These are phyloP conservation scores for Diaporthe longicolla DNA, from an alignment of 2,329 filamentous ascomycete genomes.

Conservation along the genomic window DNA sequence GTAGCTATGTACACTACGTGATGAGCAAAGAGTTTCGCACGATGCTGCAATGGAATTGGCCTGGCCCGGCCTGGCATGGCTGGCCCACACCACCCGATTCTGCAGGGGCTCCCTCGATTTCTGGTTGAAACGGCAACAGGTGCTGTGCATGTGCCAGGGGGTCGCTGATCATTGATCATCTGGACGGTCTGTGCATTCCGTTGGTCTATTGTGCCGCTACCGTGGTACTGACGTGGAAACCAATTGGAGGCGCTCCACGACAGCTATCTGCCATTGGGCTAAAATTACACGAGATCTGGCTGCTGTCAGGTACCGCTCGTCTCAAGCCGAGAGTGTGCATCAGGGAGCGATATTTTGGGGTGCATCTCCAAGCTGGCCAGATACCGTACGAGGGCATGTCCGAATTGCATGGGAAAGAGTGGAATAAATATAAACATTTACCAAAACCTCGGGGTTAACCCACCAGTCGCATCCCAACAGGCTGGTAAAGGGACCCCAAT, in stretches of 20 bases:
- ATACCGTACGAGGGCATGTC: neutral
- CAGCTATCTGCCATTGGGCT: constrained; percentile 3
- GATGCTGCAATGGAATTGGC: constrained; percentile 24
- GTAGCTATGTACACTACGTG: neutral
- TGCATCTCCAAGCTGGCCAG: neutral
- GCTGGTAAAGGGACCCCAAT: constrained; percentile 25
- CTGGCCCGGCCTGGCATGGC: constrained; percentile 8
- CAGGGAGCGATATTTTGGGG: neutral
- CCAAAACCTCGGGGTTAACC: constrained; percentile 26
- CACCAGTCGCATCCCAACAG: constrained; percentile 34
- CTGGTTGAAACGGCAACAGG: constrained; percentile 28
- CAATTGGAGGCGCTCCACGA: constrained; percentile 16
- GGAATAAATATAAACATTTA: constrained; percentile 22
- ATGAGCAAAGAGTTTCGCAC: constrained; percentile 11
- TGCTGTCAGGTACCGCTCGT: constrained; percentile 14
- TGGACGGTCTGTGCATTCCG: constrained; percentile 34
- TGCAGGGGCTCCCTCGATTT: constrained; percentile 28
- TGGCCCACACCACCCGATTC: constrained; percentile 17
- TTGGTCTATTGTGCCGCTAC: constrained; percentile 28
- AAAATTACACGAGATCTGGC: neutral
- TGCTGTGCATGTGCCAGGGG: constrained; percentile 26
- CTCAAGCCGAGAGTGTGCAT: neutral
- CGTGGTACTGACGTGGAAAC: constrained; percentile 7
- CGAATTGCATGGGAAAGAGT: neutral
- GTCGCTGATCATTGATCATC: constrained; percentile 30